These are phyloP conservation scores for Fraxinus platypoda DNA, from an alignment of 305 asterid species.

Conservation along the genomic window DNA sequence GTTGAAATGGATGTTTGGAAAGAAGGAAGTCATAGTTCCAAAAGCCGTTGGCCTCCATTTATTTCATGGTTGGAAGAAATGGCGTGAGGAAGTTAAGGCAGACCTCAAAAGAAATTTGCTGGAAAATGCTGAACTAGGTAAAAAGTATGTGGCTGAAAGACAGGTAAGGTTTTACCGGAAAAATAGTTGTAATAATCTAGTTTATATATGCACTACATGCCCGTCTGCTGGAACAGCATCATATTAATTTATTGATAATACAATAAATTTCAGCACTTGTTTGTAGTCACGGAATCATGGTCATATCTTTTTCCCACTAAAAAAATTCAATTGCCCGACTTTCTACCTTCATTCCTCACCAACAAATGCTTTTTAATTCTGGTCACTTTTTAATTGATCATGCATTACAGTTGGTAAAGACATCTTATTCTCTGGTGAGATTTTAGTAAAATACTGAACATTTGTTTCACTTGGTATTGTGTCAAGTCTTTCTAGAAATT, in stretches of 20 bases:
- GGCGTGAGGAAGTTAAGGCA: conserved; percentile 79
- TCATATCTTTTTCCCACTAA: background rate
- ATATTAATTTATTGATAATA: conserved; percentile 3
- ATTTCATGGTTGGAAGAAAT: conserved; percentile 86
- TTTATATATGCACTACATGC: conserved; percentile 11
- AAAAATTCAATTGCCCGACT: background rate
- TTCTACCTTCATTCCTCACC: background rate
- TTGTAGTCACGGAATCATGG: background rate
- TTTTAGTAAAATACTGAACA: background rate
- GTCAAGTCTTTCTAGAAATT: background rate
- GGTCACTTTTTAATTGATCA: background rate
- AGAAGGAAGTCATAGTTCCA: conserved; percentile 69
- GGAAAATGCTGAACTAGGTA: conserved; percentile 74
- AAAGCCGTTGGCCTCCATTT: conserved; percentile 64
- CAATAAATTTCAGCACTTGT: background rate
- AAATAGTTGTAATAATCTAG: conserved; percentile 1
- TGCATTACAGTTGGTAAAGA: background rate
- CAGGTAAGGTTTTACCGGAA: conserved; percentile 55
- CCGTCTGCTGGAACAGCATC: background rate
- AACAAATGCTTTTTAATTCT: background rate
- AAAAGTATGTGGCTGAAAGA: conserved; percentile 82
- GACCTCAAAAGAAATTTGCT: conserved; percentile 61
- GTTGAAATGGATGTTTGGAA: conserved; percentile 92
- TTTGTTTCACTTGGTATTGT: background rate
- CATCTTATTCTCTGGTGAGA: background rate